Base-by-base conservation (phyloP, 495 filamentous ascomycete genomes). In the Tetracladium marchalianum region DNA sequence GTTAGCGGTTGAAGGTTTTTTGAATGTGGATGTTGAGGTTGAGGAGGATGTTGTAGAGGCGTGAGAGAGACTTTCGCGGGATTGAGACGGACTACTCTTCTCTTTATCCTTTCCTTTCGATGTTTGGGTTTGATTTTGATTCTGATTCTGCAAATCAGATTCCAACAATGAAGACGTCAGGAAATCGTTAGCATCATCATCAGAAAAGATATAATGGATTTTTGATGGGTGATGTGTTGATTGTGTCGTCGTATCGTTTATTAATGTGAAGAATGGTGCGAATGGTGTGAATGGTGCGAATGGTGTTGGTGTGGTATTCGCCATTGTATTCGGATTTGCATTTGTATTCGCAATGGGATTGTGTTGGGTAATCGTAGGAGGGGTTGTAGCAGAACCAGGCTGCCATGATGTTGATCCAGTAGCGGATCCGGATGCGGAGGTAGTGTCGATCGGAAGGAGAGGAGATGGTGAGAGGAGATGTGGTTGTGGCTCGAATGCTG, bases 141-240 rank as follows among this genome's bases (percentile, higher is more conserved):
- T 67, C 62, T 6, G 75, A 56, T 5, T 62, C 62, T 27, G 67
- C 65, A 8, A 76, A 51, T 5, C 68, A 67, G 11, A 72, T 73
- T 43, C 70, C 68, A 27, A 7, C 3, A 27, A 7, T 3, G 22
- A 27, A 27, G 22, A 27, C 6, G 82, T 83, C 27, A 86, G 62
- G 37, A 82, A 66, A 9, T 85, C 81, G 57, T 76, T 72, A 9
- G 70, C 67, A 47, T 80, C 76, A 63, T 94, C 87, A 57, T 90
- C 84, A 52, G 73, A 75, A 66, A 94, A 97, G 49, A 95, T 76
- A 66, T 97, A 97, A 70, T 90, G 87, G 2, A 95, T 80, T 35
- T 73, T 78, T 16, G 81, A 78, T 50, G 93, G 90, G 63, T 90
- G 73, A 64, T 86, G 68, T 8, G 71, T 72, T 39, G 73, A 73